A percentile compares a stretch with the other conserved stretches of the same genome.
phyloP scores from a whole-genome alignment of 352 stramenopile species.

The Halophytophthora polymorphica region DNA sequence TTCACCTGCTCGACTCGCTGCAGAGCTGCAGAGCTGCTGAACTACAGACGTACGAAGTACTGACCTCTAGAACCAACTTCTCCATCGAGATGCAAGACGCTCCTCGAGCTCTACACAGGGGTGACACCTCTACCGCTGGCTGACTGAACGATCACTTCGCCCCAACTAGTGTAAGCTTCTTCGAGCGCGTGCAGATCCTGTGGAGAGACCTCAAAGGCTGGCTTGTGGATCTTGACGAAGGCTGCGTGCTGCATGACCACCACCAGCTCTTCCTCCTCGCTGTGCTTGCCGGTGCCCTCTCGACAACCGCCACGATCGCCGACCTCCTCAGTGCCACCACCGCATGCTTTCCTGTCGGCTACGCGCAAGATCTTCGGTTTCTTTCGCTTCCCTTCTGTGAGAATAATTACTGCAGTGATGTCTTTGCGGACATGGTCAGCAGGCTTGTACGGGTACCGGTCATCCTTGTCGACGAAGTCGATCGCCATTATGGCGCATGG shows the following conservation, averaged over 20 bases:
- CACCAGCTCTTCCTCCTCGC: constrained; percentile 1
- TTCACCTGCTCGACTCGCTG: too few relatives aligned
- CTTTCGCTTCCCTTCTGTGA: constrained; percentile 9
- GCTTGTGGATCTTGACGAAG: constrained; percentile 3
- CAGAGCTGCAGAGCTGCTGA: too few relatives aligned
- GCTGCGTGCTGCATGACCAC: constrained; percentile 14
- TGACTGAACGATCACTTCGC: constrained; percentile 9
- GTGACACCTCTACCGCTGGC: too few relatives aligned
- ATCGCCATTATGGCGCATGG: constrained; percentile 19
- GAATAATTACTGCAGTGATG: constrained; percentile 18
- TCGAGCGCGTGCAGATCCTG: constrained; percentile 3
- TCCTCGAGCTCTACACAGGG: too few relatives aligned
- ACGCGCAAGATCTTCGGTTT: too few relatives aligned
- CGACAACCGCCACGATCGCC: neutral
- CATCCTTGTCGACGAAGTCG: constrained; percentile 30
- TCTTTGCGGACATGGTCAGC: constrained; percentile 25
- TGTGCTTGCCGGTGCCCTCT: neutral
- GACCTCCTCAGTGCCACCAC: too few relatives aligned
- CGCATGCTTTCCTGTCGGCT: too few relatives aligned
- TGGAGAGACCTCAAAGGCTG: constrained; percentile 5
- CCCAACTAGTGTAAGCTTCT: constrained; percentile 9
- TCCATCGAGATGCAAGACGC: too few relatives aligned
- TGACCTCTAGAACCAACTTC: too few relatives aligned
- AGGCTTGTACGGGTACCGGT: constrained; percentile 31
- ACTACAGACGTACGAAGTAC: too few relatives aligned